These are phyloP conservation scores for Starmerella floricola DNA, from an alignment of 805 yeast species.

Conservation along the genomic window DNA sequence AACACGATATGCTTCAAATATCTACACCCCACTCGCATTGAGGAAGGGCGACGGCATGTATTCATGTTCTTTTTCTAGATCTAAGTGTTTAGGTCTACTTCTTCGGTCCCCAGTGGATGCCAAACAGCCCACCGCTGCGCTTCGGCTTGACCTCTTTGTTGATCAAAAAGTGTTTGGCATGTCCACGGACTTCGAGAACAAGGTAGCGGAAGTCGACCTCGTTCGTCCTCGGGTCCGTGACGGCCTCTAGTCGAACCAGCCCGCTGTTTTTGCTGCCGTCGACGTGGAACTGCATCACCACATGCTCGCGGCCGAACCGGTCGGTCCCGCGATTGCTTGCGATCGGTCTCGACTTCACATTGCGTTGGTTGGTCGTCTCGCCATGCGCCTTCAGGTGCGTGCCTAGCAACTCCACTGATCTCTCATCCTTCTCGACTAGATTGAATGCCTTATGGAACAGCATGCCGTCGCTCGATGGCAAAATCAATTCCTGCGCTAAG, in stretches of 20 bases:
- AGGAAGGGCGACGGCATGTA: too few relatives aligned
- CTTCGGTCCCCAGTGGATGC: slow-evolving; percentile 73
- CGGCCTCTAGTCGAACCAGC: slow-evolving; percentile 66
- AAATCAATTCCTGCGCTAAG: slow-evolving; percentile 63
- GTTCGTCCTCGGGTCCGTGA: slow-evolving; percentile 36
- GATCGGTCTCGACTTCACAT: slow-evolving; percentile 84
- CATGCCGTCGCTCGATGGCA: slow-evolving; percentile 86
- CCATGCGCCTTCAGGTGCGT: slow-evolving; percentile 74
- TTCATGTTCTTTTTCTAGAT: too few relatives aligned
- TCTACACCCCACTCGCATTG: too few relatives aligned
- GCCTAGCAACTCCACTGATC: slow-evolving; percentile 45
- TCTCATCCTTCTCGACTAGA: slow-evolving; percentile 55
- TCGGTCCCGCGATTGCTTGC: slow-evolving; percentile 49
- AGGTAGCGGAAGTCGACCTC: slow-evolving; percentile 57
- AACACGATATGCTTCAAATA: too few relatives aligned
- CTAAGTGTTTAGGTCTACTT: too few relatives aligned
- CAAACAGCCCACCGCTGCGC: slow-evolving; percentile 36
- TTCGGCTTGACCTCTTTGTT: slow-evolving; percentile 35
- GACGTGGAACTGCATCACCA: slow-evolving; percentile 75
- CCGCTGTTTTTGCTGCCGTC: slow-evolving; percentile 58
- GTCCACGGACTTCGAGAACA: slow-evolving; percentile 64
- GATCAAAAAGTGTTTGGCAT: slow-evolving; percentile 54
- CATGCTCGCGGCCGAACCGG: slow-evolving; percentile 65
- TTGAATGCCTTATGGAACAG: slow-evolving; percentile 79
- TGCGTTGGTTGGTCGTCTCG: slow-evolving; percentile 48